Evolutionary conservation across 345 rosid species (phyloP).

Genomic region (Erodium maritimum): DNA sequence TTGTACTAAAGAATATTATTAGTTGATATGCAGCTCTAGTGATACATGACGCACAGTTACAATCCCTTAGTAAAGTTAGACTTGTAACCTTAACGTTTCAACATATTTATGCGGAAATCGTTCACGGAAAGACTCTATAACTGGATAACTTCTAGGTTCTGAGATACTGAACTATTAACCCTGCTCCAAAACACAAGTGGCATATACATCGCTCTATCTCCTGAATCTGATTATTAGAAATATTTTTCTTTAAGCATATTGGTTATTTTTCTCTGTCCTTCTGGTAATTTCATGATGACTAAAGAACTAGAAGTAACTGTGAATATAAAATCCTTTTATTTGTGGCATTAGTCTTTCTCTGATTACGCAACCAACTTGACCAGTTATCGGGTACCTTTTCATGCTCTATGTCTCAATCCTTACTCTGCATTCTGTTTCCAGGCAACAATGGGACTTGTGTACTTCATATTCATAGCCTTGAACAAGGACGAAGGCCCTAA

Average conservation of each 20-base stretch:
- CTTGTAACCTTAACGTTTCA: too few relatives aligned
- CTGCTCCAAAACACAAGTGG: too few relatives aligned
- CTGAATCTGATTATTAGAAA: neutral
- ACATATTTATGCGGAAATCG: too few relatives aligned
- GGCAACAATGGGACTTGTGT: constrained; percentile 90
- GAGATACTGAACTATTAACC: too few relatives aligned
- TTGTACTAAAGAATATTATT: too few relatives aligned
- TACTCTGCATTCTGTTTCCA: constrained; percentile 15
- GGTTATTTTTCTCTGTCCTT: neutral
- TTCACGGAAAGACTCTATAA: too few relatives aligned
- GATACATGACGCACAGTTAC: too few relatives aligned
- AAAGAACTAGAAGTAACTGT: neutral
- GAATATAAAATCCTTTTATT: neutral
- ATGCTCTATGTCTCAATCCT: neutral
- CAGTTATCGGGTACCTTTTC: neutral
- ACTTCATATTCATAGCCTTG: constrained; percentile 68
- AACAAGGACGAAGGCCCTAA: constrained; percentile 63
- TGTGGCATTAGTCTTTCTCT: neutral
- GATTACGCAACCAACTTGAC: too few relatives aligned
- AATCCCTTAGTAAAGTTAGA: too few relatives aligned
- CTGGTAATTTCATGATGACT: neutral
- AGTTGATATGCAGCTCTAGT: too few relatives aligned
- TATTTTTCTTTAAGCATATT: neutral
- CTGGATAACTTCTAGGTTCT: too few relatives aligned
- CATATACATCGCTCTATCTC: neutral